Percentiles rank a stretch among this genome's conserved stretches.
phyloP scores from a whole-genome alignment of 805 yeast species.

The Naumovozyma dairenensis region DNA sequence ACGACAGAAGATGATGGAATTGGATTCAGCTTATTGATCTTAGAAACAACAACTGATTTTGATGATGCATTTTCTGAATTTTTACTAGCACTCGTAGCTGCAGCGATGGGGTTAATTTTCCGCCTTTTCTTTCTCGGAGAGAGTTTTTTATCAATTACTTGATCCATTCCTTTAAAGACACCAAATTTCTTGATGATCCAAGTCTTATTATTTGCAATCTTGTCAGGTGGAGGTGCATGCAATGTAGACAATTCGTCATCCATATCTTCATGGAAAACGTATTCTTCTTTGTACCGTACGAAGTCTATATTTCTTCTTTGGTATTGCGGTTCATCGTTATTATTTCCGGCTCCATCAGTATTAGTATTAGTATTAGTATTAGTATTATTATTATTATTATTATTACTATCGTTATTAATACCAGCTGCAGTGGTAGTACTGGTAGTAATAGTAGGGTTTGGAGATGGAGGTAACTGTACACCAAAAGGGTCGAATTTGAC shows the following conservation, averaged over 20 bases:
- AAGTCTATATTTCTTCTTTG: constrained; percentile 66
- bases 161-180: constrained; percentile 39
- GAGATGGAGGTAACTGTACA: constrained; percentile 8
- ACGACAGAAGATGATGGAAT: background rate
- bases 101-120: constrained; percentile 2
- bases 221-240: constrained; percentile 39
- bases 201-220: constrained; percentile 36
- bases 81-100: background rate
- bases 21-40: too few species aligned
- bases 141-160: constrained; percentile 16
- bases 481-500: constrained; percentile 41
- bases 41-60: background rate
- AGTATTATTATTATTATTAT: background rate
- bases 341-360: background rate
- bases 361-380: background rate
- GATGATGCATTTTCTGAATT: background rate
- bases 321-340: constrained; percentile 39
- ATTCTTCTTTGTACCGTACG: constrained; percentile 63
- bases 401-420: background rate
- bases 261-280: constrained; percentile 77
- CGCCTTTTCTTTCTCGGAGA: constrained; percentile 11
- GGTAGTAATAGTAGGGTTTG: constrained; percentile 7
- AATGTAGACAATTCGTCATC: constrained; percentile 47
- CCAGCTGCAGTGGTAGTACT: constrained; percentile 9
- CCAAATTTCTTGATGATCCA: constrained; percentile 72